These are phyloP conservation scores for Colletotrichum sansevieriae DNA, from an alignment of 2,329 filamentous ascomycete genomes.

Conservation along the genomic window DNA sequence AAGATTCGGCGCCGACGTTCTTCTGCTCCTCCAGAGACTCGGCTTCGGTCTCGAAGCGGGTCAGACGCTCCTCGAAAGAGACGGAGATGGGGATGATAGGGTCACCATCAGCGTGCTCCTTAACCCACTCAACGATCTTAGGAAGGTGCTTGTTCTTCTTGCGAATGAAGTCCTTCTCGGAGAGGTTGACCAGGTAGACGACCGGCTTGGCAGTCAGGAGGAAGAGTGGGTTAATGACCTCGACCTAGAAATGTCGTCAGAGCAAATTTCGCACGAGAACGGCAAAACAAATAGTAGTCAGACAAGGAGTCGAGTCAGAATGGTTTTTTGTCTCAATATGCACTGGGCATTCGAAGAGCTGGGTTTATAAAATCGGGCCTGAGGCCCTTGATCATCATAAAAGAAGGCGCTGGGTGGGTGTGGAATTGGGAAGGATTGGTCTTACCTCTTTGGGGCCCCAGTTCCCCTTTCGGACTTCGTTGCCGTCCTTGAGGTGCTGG, in stretches of 20 bases:
- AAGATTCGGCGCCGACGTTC: slow-evolving; percentile 86
- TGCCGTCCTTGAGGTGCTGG: slow-evolving; percentile 84
- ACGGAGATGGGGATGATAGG: slow-evolving; percentile 95
- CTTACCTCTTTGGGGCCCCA: slow-evolving; percentile 97
- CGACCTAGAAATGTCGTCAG: slow-evolving; percentile 74
- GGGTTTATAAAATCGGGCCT: slow-evolving; percentile 92
- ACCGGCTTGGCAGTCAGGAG: slow-evolving; percentile 97
- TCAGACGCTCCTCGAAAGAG: slow-evolving; percentile 91
- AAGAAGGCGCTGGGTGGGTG: slow-evolving; percentile 55
- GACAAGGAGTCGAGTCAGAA: slow-evolving; percentile 40
- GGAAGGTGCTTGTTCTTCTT: slow-evolving; percentile 99
- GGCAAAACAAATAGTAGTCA: slow-evolving; percentile 42
- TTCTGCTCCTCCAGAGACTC: slow-evolving; percentile 89
- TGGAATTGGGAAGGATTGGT: slow-evolving; percentile 46
- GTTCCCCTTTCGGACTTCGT: slow-evolving; percentile 90
- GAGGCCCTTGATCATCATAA: slow-evolving; percentile 98
- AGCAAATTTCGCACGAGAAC: slow-evolving; percentile 39
- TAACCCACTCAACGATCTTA: slow-evolving; percentile 95
- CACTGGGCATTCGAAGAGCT: slow-evolving; percentile 98
- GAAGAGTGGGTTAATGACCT: slow-evolving; percentile 96
- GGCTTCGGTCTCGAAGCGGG: slow-evolving; percentile 81
- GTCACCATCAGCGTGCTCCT: slow-evolving; percentile 87
- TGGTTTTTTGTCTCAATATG: slow-evolving; percentile 83
- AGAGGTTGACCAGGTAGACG: slow-evolving; percentile 96
- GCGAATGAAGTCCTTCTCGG: slow-evolving; percentile 95